A percentile compares a stretch with the other conserved stretches of the same genome.
phyloP scores from a whole-genome alignment of 2,329 filamentous ascomycete genomes.

The Zelopaecilomyces penicillatus region DNA sequence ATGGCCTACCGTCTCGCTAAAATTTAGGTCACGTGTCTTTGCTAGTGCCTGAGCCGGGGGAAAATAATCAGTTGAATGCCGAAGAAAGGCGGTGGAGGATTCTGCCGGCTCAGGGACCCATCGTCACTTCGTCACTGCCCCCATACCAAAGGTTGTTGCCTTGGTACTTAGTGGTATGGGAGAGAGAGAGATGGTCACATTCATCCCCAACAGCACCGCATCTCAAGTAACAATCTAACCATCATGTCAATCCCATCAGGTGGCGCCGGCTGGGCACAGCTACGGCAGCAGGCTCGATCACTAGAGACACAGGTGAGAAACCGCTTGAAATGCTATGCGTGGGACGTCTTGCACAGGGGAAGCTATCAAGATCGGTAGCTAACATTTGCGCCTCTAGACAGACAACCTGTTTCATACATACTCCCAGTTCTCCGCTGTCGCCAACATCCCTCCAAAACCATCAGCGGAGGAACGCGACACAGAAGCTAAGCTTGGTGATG shows the following conservation, averaged over 20 bases:
- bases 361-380: too few species aligned
- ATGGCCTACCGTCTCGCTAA: constrained; percentile 4
- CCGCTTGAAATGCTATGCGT: not conserved
- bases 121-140: constrained; percentile 5
- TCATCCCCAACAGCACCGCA: not conserved
- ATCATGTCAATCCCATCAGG: constrained; percentile 46
- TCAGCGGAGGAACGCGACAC: constrained; percentile 75
- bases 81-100: constrained; percentile 19
- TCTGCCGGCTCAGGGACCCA: constrained; percentile 11
- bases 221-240: not conserved
- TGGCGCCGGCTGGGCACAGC: constrained; percentile 76
- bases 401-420: constrained; percentile 78
- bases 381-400: constrained; percentile 46
- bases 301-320: constrained; percentile 75
- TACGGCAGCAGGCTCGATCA: constrained; percentile 82
- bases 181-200: too few species aligned
- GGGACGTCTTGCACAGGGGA: not conserved
- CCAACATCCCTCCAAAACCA: constrained; percentile 73
- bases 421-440: constrained; percentile 77
- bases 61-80: not conserved
- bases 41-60: constrained; percentile 3
- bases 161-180: too few species aligned
- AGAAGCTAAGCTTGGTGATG: constrained; percentile 73
- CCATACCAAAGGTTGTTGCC: not conserved
- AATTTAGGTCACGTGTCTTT: constrained; percentile 15